phyloP scores from a whole-genome alignment of 1,139 yeast species.

The Taiozyma sp. region DNA sequence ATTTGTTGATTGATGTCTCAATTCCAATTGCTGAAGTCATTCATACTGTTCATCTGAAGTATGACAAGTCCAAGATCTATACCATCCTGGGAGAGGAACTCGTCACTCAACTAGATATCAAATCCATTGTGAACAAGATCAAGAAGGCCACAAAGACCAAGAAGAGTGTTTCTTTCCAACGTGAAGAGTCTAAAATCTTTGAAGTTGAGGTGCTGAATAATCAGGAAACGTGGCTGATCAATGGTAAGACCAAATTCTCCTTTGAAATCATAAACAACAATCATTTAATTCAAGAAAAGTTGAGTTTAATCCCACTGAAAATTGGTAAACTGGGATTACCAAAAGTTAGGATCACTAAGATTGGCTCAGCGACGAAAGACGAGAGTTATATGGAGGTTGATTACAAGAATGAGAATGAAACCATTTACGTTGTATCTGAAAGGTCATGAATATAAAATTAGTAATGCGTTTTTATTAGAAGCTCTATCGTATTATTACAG shows the following conservation, averaged over 20 bases:
- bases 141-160: slow-evolving; percentile 12
- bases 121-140: slow-evolving; percentile 33
- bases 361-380: slow-evolving; percentile 28
- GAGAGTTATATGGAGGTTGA: slow-evolving; percentile 52
- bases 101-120: slow-evolving; percentile 35
- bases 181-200: slow-evolving; percentile 23
- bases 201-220: slow-evolving; percentile 33
- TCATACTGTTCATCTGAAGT: slow-evolving; percentile 43
- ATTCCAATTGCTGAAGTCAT: slow-evolving; percentile 47
- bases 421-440: slow-evolving; percentile 69
- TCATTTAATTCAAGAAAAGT: slow-evolving; percentile 25
- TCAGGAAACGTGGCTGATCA: slow-evolving; percentile 59
- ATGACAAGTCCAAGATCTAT: slow-evolving; percentile 36
- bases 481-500: not conserved
- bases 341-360: slow-evolving; percentile 41
- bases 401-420: slow-evolving; percentile 61
- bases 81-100: slow-evolving; percentile 60
- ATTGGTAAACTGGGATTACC: slow-evolving; percentile 75
- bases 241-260: slow-evolving; percentile 55
- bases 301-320: slow-evolving; percentile 65
- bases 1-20: slow-evolving; percentile 42
- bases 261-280: slow-evolving; percentile 29
- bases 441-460: slow-evolving; percentile 16
- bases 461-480: not conserved
- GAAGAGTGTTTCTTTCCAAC: slow-evolving; percentile 27